Conservation (phyloP, 495 filamentous ascomycete species). For the Opeltia flavorubescens region DNA sequence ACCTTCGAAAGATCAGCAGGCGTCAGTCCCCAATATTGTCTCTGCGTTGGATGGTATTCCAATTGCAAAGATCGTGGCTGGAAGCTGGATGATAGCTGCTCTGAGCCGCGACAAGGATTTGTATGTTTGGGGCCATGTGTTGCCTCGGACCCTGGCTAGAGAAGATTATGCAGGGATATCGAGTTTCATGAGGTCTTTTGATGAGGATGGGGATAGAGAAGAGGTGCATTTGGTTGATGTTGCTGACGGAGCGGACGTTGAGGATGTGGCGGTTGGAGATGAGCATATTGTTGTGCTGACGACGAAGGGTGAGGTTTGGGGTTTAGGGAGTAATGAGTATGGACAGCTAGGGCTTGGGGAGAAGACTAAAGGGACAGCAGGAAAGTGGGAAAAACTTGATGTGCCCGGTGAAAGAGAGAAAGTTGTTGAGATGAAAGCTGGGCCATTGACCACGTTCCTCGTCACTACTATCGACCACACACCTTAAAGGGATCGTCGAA, state of each 20-base stretch:
- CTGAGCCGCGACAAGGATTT: slow-evolving; percentile 42
- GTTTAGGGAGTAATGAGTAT: slow-evolving; percentile 36
- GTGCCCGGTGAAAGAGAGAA: slow-evolving; percentile 1
- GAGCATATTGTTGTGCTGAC: slow-evolving; percentile 43
- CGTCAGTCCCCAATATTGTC: slow-evolving; percentile 25
- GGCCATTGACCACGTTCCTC: slow-evolving; percentile 7
- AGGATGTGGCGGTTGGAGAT: slow-evolving; percentile 44
- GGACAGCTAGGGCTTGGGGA: slow-evolving; percentile 43
- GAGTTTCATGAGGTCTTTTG: slow-evolving; percentile 19
- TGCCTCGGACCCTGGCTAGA: background rate
- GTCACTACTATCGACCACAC: too few species aligned
- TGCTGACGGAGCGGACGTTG: slow-evolving; percentile 27
- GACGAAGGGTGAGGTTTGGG: slow-evolving; percentile 35
- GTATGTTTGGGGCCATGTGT: slow-evolving; percentile 44
- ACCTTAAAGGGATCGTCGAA: too few species aligned
- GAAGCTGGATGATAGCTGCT: slow-evolving; percentile 42
- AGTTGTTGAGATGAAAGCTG: slow-evolving; percentile 4
- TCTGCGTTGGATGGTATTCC: slow-evolving; percentile 35
- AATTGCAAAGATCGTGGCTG: slow-evolving; percentile 37
- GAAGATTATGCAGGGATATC: slow-evolving; percentile 14
- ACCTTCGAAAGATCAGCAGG: slow-evolving; percentile 4
- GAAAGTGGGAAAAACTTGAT: slow-evolving; percentile 8
- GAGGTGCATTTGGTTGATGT: slow-evolving; percentile 26
- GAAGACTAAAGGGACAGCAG: background rate
- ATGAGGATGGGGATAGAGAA: slow-evolving; percentile 12